phyloP scores from a whole-genome alignment of 108 stramenopile species.

The Conticribra guillardii region DNA sequence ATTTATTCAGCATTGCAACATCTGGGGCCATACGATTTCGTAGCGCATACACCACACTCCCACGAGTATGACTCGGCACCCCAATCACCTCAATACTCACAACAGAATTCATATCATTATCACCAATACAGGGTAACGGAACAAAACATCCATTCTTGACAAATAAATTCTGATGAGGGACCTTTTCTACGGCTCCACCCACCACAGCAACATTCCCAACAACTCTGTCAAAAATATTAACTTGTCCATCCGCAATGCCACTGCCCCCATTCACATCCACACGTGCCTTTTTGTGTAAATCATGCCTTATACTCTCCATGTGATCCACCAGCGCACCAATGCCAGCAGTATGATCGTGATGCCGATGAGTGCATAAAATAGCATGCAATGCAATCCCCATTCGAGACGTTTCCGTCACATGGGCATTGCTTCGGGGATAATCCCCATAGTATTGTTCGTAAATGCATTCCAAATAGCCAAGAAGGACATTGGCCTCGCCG shows the following conservation, averaged over 20 bases:
- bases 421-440: slow-evolving; percentile 12
- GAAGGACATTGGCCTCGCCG: slow-evolving; percentile 60
- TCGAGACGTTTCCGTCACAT: neutral
- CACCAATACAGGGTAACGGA: slow-evolving; percentile 49
- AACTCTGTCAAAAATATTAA: slow-evolving; percentile 10
- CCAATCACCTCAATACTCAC: slow-evolving; percentile 74
- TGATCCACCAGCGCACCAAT: slow-evolving; percentile 42
- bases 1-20: neutral
- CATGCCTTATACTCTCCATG: slow-evolving; percentile 1
- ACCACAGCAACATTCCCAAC: slow-evolving; percentile 43
- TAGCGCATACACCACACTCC: slow-evolving; percentile 76
- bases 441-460: slow-evolving; percentile 57
- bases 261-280: slow-evolving; percentile 26
- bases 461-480: slow-evolving; percentile 58
- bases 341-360: slow-evolving; percentile 87
- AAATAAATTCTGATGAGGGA: slow-evolving; percentile 66
- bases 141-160: slow-evolving; percentile 73
- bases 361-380: slow-evolving; percentile 81
- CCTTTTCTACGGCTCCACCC: slow-evolving; percentile 81
- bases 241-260: slow-evolving; percentile 1
- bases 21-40: slow-evolving; percentile 40
- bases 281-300: neutral
- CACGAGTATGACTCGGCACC: slow-evolving; percentile 81
- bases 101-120: slow-evolving; percentile 72
- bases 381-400: slow-evolving; percentile 62